Percentiles rank a stretch among this genome's conserved stretches.
These are phyloP conservation scores for Brachypodium distachyon DNA, from an alignment of 202 grass and related monocot species.

Conservation along the genomic window DNA sequence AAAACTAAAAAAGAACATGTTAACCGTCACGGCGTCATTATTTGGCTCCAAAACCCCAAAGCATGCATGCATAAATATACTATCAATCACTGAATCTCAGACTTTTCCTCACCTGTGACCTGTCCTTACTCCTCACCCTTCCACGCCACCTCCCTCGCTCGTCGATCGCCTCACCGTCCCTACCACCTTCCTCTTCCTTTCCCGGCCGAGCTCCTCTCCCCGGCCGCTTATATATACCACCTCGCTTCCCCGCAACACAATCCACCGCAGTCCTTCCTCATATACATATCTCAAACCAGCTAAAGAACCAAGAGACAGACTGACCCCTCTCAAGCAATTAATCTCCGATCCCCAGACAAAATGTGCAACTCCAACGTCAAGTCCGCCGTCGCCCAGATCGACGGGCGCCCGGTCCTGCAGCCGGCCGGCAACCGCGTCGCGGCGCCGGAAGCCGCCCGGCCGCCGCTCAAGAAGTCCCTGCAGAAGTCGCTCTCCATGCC, in stretches of 20 bases:
- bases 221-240: slow-evolving; percentile 52
- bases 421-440: slow-evolving; percentile 81
- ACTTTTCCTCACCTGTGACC: neutral
- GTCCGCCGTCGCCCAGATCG: slow-evolving; percentile 56
- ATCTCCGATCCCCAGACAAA: neutral
- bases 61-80: no score
- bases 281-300: neutral
- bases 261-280: neutral
- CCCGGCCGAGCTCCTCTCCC: neutral
- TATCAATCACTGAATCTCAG: no score
- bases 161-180: neutral
- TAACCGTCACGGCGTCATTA: neutral
- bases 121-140: slow-evolving; percentile 40
- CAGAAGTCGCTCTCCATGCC: slow-evolving; percentile 85
- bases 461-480: slow-evolving; percentile 66
- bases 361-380: slow-evolving; percentile 93
- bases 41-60: neutral
- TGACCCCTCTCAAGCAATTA: neutral
- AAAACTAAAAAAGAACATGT: neutral
- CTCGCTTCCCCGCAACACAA: neutral
- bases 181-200: slow-evolving; percentile 33
- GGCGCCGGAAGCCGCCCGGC: slow-evolving; percentile 16
- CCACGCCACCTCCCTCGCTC: slow-evolving; percentile 24
- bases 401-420: slow-evolving; percentile 74
- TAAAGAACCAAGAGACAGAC: no score